phyloP scores from a whole-genome alignment of 177 flowering plant genomes.

The Telopea speciosissima region DNA sequence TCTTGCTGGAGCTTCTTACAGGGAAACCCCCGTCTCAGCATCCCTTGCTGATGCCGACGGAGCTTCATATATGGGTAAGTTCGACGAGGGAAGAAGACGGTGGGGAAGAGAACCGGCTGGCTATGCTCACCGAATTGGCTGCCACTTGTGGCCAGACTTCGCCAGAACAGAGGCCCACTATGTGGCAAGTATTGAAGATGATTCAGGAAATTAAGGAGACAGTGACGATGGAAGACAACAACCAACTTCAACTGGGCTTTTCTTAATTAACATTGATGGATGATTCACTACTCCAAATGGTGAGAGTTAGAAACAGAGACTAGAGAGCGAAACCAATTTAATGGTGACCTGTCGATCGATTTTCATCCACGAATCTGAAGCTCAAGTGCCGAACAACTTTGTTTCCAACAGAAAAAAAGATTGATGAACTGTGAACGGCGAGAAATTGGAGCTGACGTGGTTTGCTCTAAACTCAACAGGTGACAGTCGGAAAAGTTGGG shows the following conservation, averaged over 20 bases:
- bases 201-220: constrained; percentile 74
- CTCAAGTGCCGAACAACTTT: no score
- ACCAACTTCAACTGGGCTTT: constrained; percentile 15
- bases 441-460: no score
- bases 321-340: no score
- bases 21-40: constrained; percentile 63
- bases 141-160: constrained; percentile 39
- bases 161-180: constrained; percentile 79
- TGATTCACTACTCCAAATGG: no score
- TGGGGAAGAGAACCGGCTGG: constrained; percentile 43
- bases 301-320: no score
- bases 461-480: no score
- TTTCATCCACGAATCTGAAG: no score
- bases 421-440: no score
- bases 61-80: constrained; percentile 52
- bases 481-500: no score
- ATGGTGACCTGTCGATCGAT: no score
- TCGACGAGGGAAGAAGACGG: constrained; percentile 43
- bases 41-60: constrained; percentile 32
- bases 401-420: no score
- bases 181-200: constrained; percentile 92
- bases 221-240: constrained; percentile 37
- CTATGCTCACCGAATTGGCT: constrained; percentile 67
- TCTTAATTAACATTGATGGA: constrained; percentile 8
- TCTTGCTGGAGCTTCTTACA: constrained; percentile 68